These are phyloP conservation scores for Beauveria sp. DNA, from an alignment of 2,329 filamentous ascomycete genomes.

Conservation along the genomic window DNA sequence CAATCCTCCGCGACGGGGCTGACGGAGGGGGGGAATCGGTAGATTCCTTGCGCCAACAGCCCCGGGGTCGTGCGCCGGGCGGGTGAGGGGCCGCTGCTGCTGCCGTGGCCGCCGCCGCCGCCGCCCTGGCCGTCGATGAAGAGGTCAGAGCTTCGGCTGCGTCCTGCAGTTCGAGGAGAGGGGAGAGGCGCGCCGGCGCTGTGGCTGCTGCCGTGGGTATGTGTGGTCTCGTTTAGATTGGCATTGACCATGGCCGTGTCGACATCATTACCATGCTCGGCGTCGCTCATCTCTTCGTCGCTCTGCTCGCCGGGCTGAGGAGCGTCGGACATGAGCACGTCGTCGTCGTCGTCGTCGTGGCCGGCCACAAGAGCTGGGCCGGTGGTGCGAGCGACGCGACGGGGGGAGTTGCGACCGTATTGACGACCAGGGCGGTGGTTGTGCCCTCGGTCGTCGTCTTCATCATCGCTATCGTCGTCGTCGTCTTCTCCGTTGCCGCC, in stretches of 20 bases:
- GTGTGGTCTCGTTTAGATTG: background rate
- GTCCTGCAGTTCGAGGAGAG: background rate
- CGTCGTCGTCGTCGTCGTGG: background rate
- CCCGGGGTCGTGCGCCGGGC: background rate
- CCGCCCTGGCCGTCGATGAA: background rate
- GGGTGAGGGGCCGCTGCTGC: no score
- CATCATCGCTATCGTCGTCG: background rate
- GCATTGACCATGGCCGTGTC: background rate
- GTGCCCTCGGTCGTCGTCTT: no score
- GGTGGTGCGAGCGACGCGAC: no score
- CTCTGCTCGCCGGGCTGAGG: background rate
- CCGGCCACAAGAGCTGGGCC: no score
- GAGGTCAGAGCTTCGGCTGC: background rate
- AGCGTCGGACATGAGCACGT: background rate
- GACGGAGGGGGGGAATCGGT: background rate
- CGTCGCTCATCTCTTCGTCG: background rate
- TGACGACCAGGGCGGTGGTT: no score
- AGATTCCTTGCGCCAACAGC: background rate
- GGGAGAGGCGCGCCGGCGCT: background rate
- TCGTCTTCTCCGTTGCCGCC: background rate
- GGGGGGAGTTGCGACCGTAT: no score
- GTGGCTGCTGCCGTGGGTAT: no score
- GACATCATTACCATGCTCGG: background rate
- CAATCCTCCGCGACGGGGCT: background rate
- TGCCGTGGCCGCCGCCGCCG: no score